phyloP scores from a whole-genome alignment of 495 filamentous ascomycete genomes.

The Penicillium salamii region DNA sequence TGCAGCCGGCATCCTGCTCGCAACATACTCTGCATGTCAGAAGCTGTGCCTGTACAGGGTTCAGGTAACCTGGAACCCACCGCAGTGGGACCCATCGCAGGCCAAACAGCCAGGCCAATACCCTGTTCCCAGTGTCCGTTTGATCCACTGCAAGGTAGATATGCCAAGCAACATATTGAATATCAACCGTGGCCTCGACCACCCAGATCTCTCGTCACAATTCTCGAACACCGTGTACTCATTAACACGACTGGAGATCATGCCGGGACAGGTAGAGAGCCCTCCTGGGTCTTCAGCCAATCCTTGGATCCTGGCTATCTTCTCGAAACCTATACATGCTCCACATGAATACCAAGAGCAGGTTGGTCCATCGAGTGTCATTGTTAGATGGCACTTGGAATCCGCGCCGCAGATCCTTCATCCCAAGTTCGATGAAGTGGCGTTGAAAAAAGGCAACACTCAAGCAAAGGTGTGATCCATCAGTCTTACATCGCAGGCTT shows the following conservation, averaged over 20 bases:
- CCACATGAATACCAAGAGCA: constrained; percentile 50
- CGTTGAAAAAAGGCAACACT: constrained; percentile 57
- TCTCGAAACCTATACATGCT: constrained; percentile 55
- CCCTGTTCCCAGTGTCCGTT: constrained; percentile 42
- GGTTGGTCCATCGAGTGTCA: constrained; percentile 61
- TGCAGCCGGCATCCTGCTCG: constrained; percentile 57
- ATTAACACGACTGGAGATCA: constrained; percentile 64
- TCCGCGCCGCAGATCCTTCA: constrained; percentile 59
- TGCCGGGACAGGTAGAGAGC: constrained; percentile 56
- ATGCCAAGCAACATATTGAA: constrained; percentile 32
- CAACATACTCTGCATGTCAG: constrained; percentile 62
- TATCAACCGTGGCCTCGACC: constrained; percentile 22
- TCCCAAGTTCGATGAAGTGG: constrained; percentile 70
- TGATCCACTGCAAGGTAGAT: constrained; percentile 41
- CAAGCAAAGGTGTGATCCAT: constrained; percentile 34
- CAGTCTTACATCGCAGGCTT: constrained; percentile 7
- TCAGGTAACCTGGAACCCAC: constrained; percentile 46
- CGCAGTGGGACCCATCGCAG: constrained; percentile 37
- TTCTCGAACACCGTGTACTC: constrained; percentile 47
- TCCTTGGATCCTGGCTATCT: constrained; percentile 67
- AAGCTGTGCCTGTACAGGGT: constrained; percentile 65
- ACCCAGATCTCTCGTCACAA: constrained; percentile 26
- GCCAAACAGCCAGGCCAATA: constrained; percentile 35
- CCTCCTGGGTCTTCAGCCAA: constrained; percentile 46
- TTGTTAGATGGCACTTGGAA: constrained; percentile 77